Percentiles rank a stretch among this genome's conserved stretches.
Evolutionary conservation across 331 rosid species (phyloP).

Genomic region (Rosa hybrid): DNA sequence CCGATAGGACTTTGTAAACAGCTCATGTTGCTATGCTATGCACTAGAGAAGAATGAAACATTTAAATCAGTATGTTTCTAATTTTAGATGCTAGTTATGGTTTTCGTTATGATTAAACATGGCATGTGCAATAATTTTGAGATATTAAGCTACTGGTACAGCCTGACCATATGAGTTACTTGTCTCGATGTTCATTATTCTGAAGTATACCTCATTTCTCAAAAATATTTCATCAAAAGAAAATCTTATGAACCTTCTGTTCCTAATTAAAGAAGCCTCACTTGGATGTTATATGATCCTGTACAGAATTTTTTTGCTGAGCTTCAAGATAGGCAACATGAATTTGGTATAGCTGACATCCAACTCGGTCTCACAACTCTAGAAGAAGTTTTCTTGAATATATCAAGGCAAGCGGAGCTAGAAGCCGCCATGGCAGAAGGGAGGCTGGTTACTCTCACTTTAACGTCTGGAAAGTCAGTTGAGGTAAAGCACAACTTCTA

Average conservation of each 20-base stretch:
- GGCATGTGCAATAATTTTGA: neutral
- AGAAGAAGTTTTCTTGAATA: slow-evolving; percentile 91
- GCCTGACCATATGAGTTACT: too few relatives aligned
- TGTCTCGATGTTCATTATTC: neutral
- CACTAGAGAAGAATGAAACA: neutral
- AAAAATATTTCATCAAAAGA: too few relatives aligned
- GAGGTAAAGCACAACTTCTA: slow-evolving; percentile 35
- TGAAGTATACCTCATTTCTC: neutral
- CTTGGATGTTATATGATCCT: neutral
- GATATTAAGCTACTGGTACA: too few relatives aligned
- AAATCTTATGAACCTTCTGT: too few relatives aligned
- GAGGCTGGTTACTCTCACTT: slow-evolving; percentile 52
- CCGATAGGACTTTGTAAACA: neutral
- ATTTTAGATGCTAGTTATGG: neutral
- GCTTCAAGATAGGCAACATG: slow-evolving; percentile 65
- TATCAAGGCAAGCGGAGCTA: slow-evolving; percentile 80
- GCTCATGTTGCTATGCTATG: neutral
- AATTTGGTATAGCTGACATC: slow-evolving; percentile 78
- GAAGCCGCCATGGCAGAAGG: slow-evolving; percentile 82
- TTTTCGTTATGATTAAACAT: neutral
- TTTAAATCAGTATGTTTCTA: neutral
- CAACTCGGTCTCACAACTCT: slow-evolving; percentile 83
- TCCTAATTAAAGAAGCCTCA: neutral
- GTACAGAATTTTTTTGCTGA: slow-evolving; percentile 73
- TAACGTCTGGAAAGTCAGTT: slow-evolving; percentile 67